Base-by-base conservation (phyloP, 2,329 filamentous ascomycete species). In the Colletotrichum plurivorum region DNA sequence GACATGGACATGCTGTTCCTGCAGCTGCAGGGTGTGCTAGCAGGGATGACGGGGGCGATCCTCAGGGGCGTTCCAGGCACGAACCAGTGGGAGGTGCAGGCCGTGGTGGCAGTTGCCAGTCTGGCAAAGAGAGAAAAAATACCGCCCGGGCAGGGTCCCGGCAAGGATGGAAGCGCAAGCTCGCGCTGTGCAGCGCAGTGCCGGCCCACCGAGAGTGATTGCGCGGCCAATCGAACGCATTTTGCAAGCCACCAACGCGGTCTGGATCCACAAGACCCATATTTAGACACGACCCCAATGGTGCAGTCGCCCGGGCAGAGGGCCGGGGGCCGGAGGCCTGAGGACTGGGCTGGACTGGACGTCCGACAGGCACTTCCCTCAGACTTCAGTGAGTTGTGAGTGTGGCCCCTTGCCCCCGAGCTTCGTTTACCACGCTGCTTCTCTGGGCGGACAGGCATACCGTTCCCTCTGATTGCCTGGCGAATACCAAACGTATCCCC, bases 81-180 rank as follows among this genome's bases (percentile, higher is more conserved):
- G 66, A 70, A 56, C 69, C 66, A 71, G 66, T 71, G 54, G 61
- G 45, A 54, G 49, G 16, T 71, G 69, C 69, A 71, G 69, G 22
- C 45, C 20, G 43, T 27, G 51, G 39, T 13, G 55, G 22, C 57
- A 36, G 31, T 36, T 36, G 55, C n/a, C 57, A 36, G 31, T 36
- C 10, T 36, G 31, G 31, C 31, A 36, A 10, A 36, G 6, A 36
- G 31, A 36, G 22, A 52, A 46, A 45, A 20, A 16, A 53, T 16
- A n/a, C 45, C 46, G 20, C 31, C 51, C 25, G 49, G 52, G 59
- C 53, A 56, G 60, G 51, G 58, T 57, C 64, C 45, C 52, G 36
- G 31, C 60, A 57, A 22, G 20, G 20, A 22, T 45, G 46, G 53
- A 67, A 67, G 64, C 52, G 49, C 58, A 45, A n/a, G 53, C 46